Evolutionary conservation across 2,329 filamentous ascomycete species (phyloP).

Genomic region (Stenocarpella maydis): DNA sequence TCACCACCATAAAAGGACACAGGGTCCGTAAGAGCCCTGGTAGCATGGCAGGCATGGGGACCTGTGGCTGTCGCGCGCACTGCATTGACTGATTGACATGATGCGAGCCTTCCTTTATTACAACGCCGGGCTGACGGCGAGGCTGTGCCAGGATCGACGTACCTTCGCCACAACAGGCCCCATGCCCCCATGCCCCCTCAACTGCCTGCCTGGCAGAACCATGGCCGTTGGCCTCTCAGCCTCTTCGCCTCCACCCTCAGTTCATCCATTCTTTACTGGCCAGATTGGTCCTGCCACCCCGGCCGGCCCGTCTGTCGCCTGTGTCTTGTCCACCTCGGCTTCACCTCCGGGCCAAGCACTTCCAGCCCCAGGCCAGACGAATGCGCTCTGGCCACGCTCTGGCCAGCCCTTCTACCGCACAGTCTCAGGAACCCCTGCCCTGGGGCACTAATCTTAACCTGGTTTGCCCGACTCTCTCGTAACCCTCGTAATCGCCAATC

Average conservation of each 20-base stretch:
- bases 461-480: not conserved
- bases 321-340: constrained; percentile 1
- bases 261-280: not conserved
- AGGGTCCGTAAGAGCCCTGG: not conserved
- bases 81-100: constrained; percentile 13
- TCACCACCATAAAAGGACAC: constrained; percentile 16
- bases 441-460: not conserved
- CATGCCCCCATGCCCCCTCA: not conserved
- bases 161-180: constrained; percentile 11
- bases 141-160: constrained; percentile 23
- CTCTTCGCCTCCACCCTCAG: not conserved
- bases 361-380: not conserved
- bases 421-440: not conserved
- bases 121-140: constrained; percentile 20
- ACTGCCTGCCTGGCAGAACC: too few relatives aligned
- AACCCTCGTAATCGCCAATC: constrained; percentile 14
- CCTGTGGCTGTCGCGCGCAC: not conserved
- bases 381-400: not conserved
- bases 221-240: not conserved
- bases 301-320: constrained; percentile 6
- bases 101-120: constrained; percentile 15
- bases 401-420: too few relatives aligned
- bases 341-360: not conserved
- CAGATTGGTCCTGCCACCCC: not conserved
- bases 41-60: not conserved